Conservation (phyloP, 805 yeast genomes). For the Starmera dryadoides region DNA sequence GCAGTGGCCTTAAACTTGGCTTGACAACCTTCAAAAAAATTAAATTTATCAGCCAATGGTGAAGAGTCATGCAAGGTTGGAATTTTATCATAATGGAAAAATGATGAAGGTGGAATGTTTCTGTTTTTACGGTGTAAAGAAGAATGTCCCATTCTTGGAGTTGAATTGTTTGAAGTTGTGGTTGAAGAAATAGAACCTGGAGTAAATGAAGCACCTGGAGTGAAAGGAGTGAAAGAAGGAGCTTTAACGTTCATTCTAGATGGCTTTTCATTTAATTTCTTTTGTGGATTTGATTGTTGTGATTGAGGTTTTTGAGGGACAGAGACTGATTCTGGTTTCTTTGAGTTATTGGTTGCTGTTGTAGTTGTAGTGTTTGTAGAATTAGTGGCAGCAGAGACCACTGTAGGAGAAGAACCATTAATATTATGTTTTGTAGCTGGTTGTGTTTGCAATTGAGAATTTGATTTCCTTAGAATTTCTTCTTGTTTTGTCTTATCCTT, state of each 20-base stretch:
- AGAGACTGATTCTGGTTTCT: not conserved
- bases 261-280: conserved; percentile 4
- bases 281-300: conserved; percentile 1
- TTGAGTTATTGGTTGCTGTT: not conserved
- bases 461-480: conserved; percentile 36
- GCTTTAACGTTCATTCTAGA: conserved; percentile 62
- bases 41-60: conserved; percentile 15
- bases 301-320: not conserved
- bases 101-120: conserved; percentile 2
- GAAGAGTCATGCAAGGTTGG: conserved; percentile 20
- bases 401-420: conserved; percentile 5
- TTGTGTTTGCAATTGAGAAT: conserved; percentile 14
- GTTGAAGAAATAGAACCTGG: conserved; percentile 6
- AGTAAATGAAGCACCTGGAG: conserved; percentile 1
- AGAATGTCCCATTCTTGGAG: conserved; percentile 13
- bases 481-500: conserved; percentile 62
- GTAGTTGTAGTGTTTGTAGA: conserved; percentile 1
- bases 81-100: conserved; percentile 15
- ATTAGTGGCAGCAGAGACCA: conserved; percentile 8
- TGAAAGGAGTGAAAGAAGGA: conserved; percentile 52
- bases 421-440: conserved; percentile 6
- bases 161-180: conserved; percentile 9
- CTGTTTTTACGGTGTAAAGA: conserved; percentile 2
- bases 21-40: conserved; percentile 20
- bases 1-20: conserved; percentile 14